Base-by-base conservation (phyloP, 352 stramenopile species). In the Globisporangium barbulae region DNA sequence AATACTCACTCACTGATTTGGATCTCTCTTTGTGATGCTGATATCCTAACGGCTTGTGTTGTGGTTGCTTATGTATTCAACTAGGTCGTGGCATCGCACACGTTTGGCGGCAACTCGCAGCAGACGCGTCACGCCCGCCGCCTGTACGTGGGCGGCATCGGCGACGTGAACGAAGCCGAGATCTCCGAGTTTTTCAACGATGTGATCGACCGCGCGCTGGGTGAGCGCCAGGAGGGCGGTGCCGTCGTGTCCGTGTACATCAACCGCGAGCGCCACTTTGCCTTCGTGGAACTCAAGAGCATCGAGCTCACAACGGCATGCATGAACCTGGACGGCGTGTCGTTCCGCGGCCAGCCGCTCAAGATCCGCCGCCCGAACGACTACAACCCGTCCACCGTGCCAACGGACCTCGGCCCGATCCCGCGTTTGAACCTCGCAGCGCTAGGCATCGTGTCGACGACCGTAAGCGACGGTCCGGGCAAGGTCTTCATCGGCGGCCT, bases 401-500 rank as follows among this genome's bases (percentile, higher is more conserved):
- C 96, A 2, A 88, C 78, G 74, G 64, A 89, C 53, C 67, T 97
- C 0, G 90, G 90, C 19, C 83, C 88, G n/a, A 91, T 96, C 54
- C 89, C 91, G 30, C 67, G 91, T 65, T 76, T 98, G 19, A 94
- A 98, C 71, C 67, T 97, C 28, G 88, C 89, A 25, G 90, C 89
- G 19, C 74, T 99, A 13, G 96, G 97, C 0, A 98, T 99, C 63
- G 85, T 99, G 21, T 97, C 87, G n/a, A 91, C 82, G 9, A 98
- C 89, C 37, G 96, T 99, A 41, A 87, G 84, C 25, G 96, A 99
- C 78, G 94, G 96, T n/a, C 97, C 97, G 8, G 97, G 98, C 75
- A 99, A 99, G 74, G 93, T 99, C 60, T 99, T 99, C 69, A 93
- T 99, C 49, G 97, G 97, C 25, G 97, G 94, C 45, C 79, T 99